Base-by-base conservation (phyloP, 1,139 yeast species). In the Debaryomycetaceae sp. region DNA sequence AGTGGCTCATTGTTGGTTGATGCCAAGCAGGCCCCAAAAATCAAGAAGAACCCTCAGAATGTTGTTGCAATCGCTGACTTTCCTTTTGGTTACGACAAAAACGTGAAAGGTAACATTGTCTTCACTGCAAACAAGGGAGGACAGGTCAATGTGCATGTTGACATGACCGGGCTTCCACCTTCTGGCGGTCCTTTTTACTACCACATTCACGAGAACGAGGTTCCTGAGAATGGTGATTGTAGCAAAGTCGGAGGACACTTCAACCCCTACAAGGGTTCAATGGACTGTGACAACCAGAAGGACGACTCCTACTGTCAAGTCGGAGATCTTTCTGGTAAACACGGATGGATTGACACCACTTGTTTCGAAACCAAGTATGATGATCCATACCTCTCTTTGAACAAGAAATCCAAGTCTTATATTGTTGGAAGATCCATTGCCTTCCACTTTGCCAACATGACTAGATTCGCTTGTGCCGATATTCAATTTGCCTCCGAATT, bases 251-350 rank as follows among this genome's bases (percentile, higher is more conserved):
- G 79, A 4, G 59, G 51, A 29, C 80, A 75, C 47, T 76, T 79
- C 43, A 77, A 79, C 50, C 84, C 84, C 9, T 79, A 65, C 52
- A 51, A 61, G 35, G 81, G 79, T 2, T 55, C 70, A 14, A 54
- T 63, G 3, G 64, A 65, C 36, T 78, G 83, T 56, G 71, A 67
- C 34, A 48, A 50, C 11, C 70, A 70, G 43, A 67, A 65, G 16
- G 67, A 70, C 48, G 82, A 81, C 56, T 62, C 79, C 7, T 64
- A 59, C 36, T 79, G 84, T 55, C 78, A 76, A 56, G 71, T 78
- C 24, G 85, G 86, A 34, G 84, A 80, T 52, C 73, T 80, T 48
- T 73, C 81, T 34, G 85, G 85, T 26, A 80, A 79, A 52, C 83
- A 79, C 55, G 86, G 85, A 3, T 65, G 66, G 59, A 75, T 79